Base-by-base conservation (phyloP, 805 yeast genomes). In the Lachancea sp. region DNA sequence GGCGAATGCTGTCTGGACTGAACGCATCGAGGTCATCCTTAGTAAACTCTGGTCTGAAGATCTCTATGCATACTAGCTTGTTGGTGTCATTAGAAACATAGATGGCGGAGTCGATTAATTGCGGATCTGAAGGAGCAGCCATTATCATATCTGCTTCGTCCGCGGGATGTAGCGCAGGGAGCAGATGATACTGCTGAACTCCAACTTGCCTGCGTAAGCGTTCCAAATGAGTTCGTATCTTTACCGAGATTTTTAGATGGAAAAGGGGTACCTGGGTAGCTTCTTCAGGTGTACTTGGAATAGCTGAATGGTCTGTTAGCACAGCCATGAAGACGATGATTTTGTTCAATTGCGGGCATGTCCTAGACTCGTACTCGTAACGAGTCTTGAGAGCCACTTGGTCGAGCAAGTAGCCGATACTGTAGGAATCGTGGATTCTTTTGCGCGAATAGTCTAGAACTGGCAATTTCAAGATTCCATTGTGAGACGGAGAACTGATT, bases 41-140 rank as follows among this genome's bases (percentile, higher is more conserved):
- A 4, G 65, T 46, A 45, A 86, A 72, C 45, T 77, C 79, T 1
- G 75, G 71, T 12, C 63, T 58, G 34, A 69, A 73, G 0, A 82
- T 61, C 47, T 77, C 75, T 12, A 80, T 69, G 43, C 82, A 58
- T 13, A 83, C 34, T n/a, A 72, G 45, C 12, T 65, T 70, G 26
- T 70, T 68, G 0, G 78, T 69, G 21, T 63, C 62, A 17, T 64
- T 54, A 29, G 76, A 71, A 1, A 72, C 67, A 51, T 60, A 75
- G 9, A 68, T 69, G 2, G 74, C 75, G 15, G 70, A 61, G 43
- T 75, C 79, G 8, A 70, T 29, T 2, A 71, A 35, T 9, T 52
- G 46, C 1, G 76, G 74, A n/a, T 54, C 49, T 12, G 25, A 25
- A 8, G 45, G 32, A 34, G 52, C 51, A 22, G 53, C 34, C 2